These are phyloP conservation scores for Geosmithia flava DNA, from an alignment of 2,329 filamentous ascomycete genomes.

Conservation along the genomic window DNA sequence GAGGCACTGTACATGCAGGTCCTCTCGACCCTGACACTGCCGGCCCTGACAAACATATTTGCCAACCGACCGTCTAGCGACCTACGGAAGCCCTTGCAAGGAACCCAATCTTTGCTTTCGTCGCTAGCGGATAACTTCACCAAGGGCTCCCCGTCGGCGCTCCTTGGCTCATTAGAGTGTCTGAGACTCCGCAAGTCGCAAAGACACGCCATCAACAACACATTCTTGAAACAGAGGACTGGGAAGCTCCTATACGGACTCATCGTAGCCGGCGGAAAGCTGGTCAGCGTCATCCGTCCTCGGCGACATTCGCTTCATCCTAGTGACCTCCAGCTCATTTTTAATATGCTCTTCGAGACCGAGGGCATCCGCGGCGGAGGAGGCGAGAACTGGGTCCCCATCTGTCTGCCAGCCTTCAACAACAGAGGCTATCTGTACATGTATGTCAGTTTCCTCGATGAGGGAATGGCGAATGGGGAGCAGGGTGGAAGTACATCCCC, in stretches of 20 bases:
- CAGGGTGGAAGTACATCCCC: conserved; percentile 40
- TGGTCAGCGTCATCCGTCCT: conserved; percentile 90
- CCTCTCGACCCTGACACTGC: conserved; percentile 83
- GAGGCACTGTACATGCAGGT: conserved; percentile 98
- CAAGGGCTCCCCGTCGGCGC: conserved; percentile 74
- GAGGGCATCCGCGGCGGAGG: conserved; percentile 79
- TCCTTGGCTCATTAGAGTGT: conserved; percentile 86
- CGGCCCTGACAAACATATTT: conserved; percentile 77
- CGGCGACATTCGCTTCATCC: conserved; percentile 93
- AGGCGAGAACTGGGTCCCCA: conserved; percentile 93
- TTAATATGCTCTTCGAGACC: conserved; percentile 98
- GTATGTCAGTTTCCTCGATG: conserved; percentile 92
- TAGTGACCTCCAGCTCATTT: conserved; percentile 88
- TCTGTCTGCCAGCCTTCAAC: conserved; percentile 95
- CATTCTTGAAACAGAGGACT: conserved; percentile 65
- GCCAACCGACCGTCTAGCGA: conserved; percentile 87
- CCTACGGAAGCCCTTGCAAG: conserved; percentile 76
- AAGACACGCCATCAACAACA: conserved; percentile 73
- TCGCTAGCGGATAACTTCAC: conserved; percentile 93
- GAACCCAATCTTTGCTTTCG: conserved; percentile 81
- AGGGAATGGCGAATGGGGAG: conserved; percentile 29
- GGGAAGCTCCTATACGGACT: conserved; percentile 82
- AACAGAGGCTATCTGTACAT: conserved; percentile 95
- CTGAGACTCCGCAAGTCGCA: conserved; percentile 85
- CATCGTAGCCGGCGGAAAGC: conserved; percentile 79